Evolutionary conservation across 192 early-diverging fungal genomes (phyloP).

Genomic region (Backusella australiensis): DNA sequence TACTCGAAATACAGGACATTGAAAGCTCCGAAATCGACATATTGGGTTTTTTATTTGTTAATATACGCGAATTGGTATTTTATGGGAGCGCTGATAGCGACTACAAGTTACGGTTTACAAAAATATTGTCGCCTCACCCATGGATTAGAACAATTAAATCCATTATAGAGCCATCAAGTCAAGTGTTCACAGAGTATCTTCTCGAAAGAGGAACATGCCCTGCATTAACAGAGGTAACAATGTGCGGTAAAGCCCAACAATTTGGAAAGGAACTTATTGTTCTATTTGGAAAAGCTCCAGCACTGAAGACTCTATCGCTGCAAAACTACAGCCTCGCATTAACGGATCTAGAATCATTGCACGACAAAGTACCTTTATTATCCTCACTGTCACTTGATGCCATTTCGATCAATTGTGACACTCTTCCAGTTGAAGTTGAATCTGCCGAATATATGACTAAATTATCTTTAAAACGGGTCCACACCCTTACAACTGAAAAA

Average conservation of each 20-base stretch:
- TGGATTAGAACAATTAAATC: background rate
- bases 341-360: background rate
- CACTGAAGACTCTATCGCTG: background rate
- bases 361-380: background rate
- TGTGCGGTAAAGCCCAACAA: background rate
- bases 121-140: background rate
- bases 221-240: background rate
- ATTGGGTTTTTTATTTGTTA: background rate
- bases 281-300: background rate
- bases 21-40: background rate
- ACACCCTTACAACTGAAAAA: too few relatives aligned
- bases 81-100: background rate
- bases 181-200: background rate
- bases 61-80: background rate
- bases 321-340: background rate
- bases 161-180: background rate
- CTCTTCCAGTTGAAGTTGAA: too few relatives aligned
- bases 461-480: too few relatives aligned
- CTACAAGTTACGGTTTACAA: background rate
- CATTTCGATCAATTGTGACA: too few relatives aligned
- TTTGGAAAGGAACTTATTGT: background rate
- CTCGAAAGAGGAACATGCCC: background rate
- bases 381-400: background rate
- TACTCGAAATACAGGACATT: background rate
- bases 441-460: too few relatives aligned